phyloP scores from a whole-genome alignment of 495 filamentous ascomycete genomes.

The Aspergillus ellipticus region DNA sequence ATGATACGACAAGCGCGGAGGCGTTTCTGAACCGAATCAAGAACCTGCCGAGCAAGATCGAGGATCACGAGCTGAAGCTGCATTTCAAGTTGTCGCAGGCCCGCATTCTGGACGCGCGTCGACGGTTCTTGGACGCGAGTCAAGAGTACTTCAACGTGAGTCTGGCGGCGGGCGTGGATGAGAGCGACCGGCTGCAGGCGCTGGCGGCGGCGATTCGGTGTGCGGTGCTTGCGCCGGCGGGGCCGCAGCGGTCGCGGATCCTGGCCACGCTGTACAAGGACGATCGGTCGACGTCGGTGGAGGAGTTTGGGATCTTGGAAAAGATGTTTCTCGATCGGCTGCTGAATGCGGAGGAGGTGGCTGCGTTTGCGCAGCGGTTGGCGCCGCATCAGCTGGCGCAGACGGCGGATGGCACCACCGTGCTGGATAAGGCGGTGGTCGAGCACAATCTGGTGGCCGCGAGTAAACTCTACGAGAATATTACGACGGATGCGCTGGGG shows the following conservation, averaged over 20 bases:
- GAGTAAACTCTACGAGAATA: slow-evolving; percentile 85
- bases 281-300: slow-evolving; percentile 70
- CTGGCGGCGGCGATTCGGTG: slow-evolving; percentile 87
- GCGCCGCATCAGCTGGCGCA: slow-evolving; percentile 83
- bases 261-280: slow-evolving; percentile 90
- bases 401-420: slow-evolving; percentile 85
- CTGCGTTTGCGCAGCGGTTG: slow-evolving; percentile 75
- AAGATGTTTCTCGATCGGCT: slow-evolving; percentile 96
- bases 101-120: slow-evolving; percentile 84
- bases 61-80: slow-evolving; percentile 66
- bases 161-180: slow-evolving; percentile 68
- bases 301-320: slow-evolving; percentile 86
- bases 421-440: slow-evolving; percentile 89
- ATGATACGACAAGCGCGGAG: slow-evolving; percentile 82
- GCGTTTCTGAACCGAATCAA: slow-evolving; percentile 89
- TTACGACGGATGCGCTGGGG: slow-evolving; percentile 73
- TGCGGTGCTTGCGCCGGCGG: slow-evolving; percentile 90
- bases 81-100: slow-evolving; percentile 90
- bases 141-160: slow-evolving; percentile 84
- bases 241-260: slow-evolving; percentile 73
- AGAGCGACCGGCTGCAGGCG: slow-evolving; percentile 79
- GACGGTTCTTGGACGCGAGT: slow-evolving; percentile 86
- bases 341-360: slow-evolving; percentile 73
- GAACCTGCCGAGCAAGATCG: slow-evolving; percentile 76
- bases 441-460: slow-evolving; percentile 92